Evolutionary conservation across 2,329 filamentous ascomycete genomes (phyloP).

Genomic region (Chalara sp.): DNA sequence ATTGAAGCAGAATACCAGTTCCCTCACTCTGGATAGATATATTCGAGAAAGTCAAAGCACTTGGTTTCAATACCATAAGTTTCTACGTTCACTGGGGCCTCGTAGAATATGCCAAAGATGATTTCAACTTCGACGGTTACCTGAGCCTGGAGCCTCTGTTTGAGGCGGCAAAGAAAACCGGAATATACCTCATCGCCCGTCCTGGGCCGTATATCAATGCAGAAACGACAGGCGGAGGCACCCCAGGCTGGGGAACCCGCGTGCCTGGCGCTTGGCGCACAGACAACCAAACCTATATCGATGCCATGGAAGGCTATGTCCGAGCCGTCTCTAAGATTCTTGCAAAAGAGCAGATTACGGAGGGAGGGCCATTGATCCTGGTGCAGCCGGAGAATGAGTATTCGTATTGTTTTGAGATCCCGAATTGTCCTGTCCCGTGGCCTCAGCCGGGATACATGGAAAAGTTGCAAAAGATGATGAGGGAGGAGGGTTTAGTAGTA

Average conservation of each 20-base stretch:
- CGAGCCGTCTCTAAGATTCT: constrained; percentile 55
- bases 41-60: constrained; percentile 73
- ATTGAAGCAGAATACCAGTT: constrained; percentile 45
- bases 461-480: too few species aligned
- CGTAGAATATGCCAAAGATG: constrained; percentile 63
- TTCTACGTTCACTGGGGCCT: constrained; percentile 75
- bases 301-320: constrained; percentile 60
- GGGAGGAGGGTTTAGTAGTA: too few species aligned
- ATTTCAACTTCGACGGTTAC: constrained; percentile 63
- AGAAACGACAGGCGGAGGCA: constrained; percentile 67
- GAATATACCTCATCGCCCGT: constrained; percentile 66
- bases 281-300: constrained; percentile 49
- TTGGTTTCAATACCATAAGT: constrained; percentile 71
- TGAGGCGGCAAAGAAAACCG: constrained; percentile 61
- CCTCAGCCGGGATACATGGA: too few species aligned
- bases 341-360: constrained; percentile 69
- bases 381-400: constrained; percentile 80
- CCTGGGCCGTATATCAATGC: constrained; percentile 73
- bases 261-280: constrained; percentile 56
- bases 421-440: too few species aligned
- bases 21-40: constrained; percentile 59
- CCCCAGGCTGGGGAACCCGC: constrained; percentile 66
- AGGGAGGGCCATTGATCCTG: constrained; percentile 68
- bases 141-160: constrained; percentile 69
- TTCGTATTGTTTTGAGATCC: constrained; percentile 26